Evolutionary conservation across 176 grass and related monocot genomes (phyloP), one percentile per base, ranked within the genome.

Genomic region (Phoenix dactylifera): DNA sequence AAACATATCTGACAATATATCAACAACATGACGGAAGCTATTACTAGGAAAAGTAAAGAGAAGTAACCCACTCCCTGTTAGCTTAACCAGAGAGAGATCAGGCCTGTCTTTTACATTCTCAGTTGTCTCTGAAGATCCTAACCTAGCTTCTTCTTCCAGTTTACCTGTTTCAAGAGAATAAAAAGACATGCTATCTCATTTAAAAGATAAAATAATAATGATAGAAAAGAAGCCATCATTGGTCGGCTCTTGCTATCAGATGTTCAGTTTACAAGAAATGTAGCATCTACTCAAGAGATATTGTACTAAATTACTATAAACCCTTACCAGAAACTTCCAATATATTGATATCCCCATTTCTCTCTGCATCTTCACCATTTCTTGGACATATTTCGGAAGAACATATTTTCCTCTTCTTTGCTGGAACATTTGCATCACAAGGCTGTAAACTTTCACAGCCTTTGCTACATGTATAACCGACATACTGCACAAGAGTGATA

Each of bases 371-470:
- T 66, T 53, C 83, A 64, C 58, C 59, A 74, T 65, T 63, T 63
- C 71, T 29, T 22, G 57, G 26, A 57, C 75, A 67, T 65, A 59
- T 64, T 53, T 49, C 39, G 54, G 67, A 57, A 4, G 70, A 62
- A 71, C 63, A 78, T 68, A 97, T 4, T 97, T 88, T 97, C 72
- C 75, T 91, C 82, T 88, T 92, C 84, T 88, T 91, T 35, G 69
- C 20, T 70, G 48, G 39, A 74, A 57, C 30, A 55, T 68, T 35
- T 66, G 22, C 22, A 73, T 72, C 70, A 71, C 68, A 80, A 49
- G 72, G 65, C 51, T 88, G 81, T 6, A 18, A 18, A 1, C 58
- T 62, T 75, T 69, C 59, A 48, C 61, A 57, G 66, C 20, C 55
- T 62, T 25, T 72, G 16, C 63, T 66, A 69, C 51, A 74, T 62